Evolutionary conservation across 805 yeast species (phyloP).

Genomic region (Komagataella kurtzmanii): DNA sequence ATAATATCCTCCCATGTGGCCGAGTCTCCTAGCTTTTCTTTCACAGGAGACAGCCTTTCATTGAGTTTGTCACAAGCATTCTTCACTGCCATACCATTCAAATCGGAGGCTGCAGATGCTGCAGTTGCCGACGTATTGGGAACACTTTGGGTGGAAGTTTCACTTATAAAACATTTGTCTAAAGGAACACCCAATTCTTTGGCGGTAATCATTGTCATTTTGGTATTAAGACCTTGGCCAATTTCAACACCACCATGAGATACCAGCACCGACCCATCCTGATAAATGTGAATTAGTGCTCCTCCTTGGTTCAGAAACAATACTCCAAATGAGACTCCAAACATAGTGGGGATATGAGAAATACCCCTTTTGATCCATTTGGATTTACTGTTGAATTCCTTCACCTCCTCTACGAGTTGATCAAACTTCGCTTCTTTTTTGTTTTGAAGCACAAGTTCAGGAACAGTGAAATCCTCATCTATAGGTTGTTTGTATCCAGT

Average conservation of each 20-base stretch:
- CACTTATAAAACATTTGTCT: slow-evolving; percentile 27
- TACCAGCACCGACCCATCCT: slow-evolving; percentile 30
- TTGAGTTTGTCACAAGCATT: slow-evolving; percentile 31
- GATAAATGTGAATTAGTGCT: slow-evolving; percentile 30
- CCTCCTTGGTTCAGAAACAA: slow-evolving; percentile 32
- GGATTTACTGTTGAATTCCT: slow-evolving; percentile 21
- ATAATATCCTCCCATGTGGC: slow-evolving; percentile 28
- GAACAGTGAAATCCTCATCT: slow-evolving; percentile 25
- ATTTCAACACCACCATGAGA: slow-evolving; percentile 37
- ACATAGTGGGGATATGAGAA: slow-evolving; percentile 31
- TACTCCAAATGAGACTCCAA: slow-evolving; percentile 34
- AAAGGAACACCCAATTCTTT: slow-evolving; percentile 25
- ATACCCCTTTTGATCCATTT: slow-evolving; percentile 34
- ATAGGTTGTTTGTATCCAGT: slow-evolving; percentile 28
- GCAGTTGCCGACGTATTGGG: slow-evolving; percentile 36
- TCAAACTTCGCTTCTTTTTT: slow-evolving; percentile 21
- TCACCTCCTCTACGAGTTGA: slow-evolving; percentile 20
- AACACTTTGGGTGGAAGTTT: slow-evolving; percentile 31
- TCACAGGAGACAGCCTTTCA: slow-evolving; percentile 23
- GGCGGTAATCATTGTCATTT: slow-evolving; percentile 34
- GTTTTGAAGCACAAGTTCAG: slow-evolving; percentile 21
- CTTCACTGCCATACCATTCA: slow-evolving; percentile 36
- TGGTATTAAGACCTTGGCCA: slow-evolving; percentile 35
- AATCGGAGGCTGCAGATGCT: slow-evolving; percentile 33
- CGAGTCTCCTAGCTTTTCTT: slow-evolving; percentile 18